Conservation (phyloP, 140 eudicot species). For the Bidens hawaiensis region DNA sequence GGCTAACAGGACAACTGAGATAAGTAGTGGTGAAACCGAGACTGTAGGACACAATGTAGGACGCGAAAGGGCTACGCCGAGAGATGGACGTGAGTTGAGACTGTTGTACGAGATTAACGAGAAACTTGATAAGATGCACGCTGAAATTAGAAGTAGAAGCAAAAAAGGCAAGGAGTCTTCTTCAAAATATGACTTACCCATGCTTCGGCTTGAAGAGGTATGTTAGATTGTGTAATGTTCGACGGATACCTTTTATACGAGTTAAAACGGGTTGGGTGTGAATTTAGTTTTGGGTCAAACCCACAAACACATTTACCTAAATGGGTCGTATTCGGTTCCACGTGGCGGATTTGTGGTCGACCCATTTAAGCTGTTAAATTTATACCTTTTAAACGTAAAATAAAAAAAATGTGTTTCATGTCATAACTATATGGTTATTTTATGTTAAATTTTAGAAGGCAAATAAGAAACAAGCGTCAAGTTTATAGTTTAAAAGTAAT, state of each 20-base stretch:
- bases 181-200: slow-evolving; percentile 28
- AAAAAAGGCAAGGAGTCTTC: slow-evolving; percentile 35
- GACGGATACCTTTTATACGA: too few species aligned
- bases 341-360: too few species aligned
- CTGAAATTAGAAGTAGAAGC: slow-evolving; percentile 47
- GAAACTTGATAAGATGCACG: slow-evolving; percentile 49
- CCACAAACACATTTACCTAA: not conserved
- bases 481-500: not conserved
- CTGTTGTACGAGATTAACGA: slow-evolving; percentile 60
- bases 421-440: not conserved
- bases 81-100: slow-evolving; percentile 42
- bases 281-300: not conserved
- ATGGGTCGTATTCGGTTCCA: too few species aligned
- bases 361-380: not conserved
- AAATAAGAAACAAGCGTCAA: not conserved
- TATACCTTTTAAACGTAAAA: too few species aligned
- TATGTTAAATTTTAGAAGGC: not conserved
- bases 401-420: not conserved
- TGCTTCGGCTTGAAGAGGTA: slow-evolving; percentile 64
- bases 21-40: slow-evolving; percentile 21
- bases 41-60: slow-evolving; percentile 24
- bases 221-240: not conserved
- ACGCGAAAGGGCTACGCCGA: slow-evolving; percentile 16
- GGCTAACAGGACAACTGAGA: slow-evolving; percentile 31
- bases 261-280: not conserved